Conservation (phyloP, 2,329 filamentous ascomycete genomes). For the Pseudogymnoascus sp. region DNA sequence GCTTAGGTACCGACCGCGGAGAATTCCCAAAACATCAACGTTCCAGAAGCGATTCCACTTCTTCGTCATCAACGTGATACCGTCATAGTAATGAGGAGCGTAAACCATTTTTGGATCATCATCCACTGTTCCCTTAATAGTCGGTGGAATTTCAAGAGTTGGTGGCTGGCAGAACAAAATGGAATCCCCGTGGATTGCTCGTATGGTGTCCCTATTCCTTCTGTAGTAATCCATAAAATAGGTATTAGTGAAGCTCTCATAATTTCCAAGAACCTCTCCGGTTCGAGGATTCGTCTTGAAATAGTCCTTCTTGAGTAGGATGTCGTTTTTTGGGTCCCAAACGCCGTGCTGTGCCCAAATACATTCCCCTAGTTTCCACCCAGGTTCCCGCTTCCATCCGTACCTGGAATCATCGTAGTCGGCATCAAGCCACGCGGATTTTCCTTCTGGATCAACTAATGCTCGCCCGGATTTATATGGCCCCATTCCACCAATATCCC, state of each 20-base stretch:
- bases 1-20: constrained; percentile 79
- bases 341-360: constrained; percentile 95
- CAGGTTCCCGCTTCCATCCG: constrained; percentile 78
- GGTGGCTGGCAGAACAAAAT: constrained; percentile 89
- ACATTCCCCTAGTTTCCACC: constrained; percentile 90
- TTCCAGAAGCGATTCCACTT: constrained; percentile 99
- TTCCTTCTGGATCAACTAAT: constrained; percentile 81
- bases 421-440: constrained; percentile 73
- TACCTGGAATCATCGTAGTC: constrained; percentile 82
- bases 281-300: constrained; percentile 72
- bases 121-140: constrained; percentile 77
- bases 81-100: constrained; percentile 93
- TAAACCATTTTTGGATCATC: constrained; percentile 89
- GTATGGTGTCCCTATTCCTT: constrained; percentile 65
- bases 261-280: constrained; percentile 61
- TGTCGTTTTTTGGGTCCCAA: constrained; percentile 77
- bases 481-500: constrained; percentile 89
- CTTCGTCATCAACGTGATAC: constrained; percentile 93
- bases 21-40: constrained; percentile 85
- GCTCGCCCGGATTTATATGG: constrained; percentile 80
- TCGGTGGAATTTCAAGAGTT: constrained; percentile 82
- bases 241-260: constrained; percentile 79
- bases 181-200: constrained; percentile 66
- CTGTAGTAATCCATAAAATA: constrained; percentile 87
- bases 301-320: constrained; percentile 75